These are phyloP conservation scores for Phytophthora fragariae DNA, from an alignment of 352 stramenopile species.

Conservation along the genomic window DNA sequence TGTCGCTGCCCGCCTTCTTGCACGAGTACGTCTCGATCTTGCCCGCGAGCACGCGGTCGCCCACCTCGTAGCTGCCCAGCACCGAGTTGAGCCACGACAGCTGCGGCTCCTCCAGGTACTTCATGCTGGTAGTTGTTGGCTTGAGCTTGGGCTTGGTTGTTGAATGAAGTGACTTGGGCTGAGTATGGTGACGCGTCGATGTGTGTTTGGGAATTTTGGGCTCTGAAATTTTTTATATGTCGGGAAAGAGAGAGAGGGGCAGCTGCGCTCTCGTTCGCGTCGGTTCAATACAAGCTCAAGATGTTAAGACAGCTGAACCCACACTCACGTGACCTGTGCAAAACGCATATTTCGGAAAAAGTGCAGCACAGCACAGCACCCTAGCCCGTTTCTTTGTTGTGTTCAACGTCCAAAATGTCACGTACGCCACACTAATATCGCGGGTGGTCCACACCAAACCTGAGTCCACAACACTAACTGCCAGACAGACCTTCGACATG, in stretches of 20 bases:
- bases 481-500: slow-evolving; percentile 38
- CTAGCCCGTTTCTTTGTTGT: background rate
- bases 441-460: too few species aligned
- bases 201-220: background rate
- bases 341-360: background rate
- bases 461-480: too few species aligned
- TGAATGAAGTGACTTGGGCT: slow-evolving; percentile 4
- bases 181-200: slow-evolving; percentile 2
- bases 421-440: background rate
- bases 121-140: slow-evolving; percentile 64
- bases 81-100: slow-evolving; percentile 92
- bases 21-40: slow-evolving; percentile 94
- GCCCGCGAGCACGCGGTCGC: slow-evolving; percentile 87
- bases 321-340: background rate
- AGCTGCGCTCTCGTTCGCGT: background rate
- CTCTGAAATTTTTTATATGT: background rate
- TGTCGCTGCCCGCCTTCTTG: slow-evolving; percentile 93
- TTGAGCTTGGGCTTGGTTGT: slow-evolving; percentile 6
- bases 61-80: slow-evolving; percentile 84
- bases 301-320: background rate
- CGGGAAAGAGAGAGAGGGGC: background rate
- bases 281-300: background rate
- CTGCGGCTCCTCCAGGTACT: slow-evolving; percentile 93
- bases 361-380: background rate
- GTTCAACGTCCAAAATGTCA: background rate